These are phyloP conservation scores for Acer yangbiense DNA, from an alignment of 345 rosid genomes.

Conservation along the genomic window DNA sequence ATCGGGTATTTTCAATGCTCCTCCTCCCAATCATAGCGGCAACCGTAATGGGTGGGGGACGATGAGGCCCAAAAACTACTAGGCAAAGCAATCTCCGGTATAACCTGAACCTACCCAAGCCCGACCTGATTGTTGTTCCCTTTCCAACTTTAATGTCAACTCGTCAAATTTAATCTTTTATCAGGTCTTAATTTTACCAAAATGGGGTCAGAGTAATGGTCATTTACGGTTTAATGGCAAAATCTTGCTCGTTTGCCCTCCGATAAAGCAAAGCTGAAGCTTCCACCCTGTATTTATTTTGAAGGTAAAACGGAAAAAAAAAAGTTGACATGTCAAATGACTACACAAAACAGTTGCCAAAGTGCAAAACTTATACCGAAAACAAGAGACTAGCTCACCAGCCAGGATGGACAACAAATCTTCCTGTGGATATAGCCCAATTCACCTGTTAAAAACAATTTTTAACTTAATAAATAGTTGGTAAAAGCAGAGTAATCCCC, in stretches of 20 bases:
- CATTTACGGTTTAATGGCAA: constrained; percentile 72
- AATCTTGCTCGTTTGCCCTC: constrained; percentile 90
- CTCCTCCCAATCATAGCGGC: constrained; percentile 8
- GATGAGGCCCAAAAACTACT: not conserved
- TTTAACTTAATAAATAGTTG: constrained; percentile 10
- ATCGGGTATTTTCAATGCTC: not conserved
- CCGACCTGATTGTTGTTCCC: constrained; percentile 19
- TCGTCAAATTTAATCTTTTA: constrained; percentile 24
- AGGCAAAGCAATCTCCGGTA: constrained; percentile 2
- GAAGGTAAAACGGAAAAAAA: not conserved
- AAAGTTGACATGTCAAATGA: constrained; percentile 17
- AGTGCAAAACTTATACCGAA: not conserved
- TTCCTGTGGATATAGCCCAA: constrained; percentile 81
- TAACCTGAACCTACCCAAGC: constrained; percentile 19
- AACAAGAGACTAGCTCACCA: constrained; percentile 57
- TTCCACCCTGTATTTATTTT: constrained; percentile 79
- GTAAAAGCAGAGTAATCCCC: not conserved
- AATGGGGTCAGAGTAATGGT: constrained; percentile 20
- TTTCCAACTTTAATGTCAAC: constrained; percentile 21
- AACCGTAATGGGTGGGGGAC: constrained; percentile 18
- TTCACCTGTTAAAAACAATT: constrained; percentile 70
- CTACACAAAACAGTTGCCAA: not conserved
- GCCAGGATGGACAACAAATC: constrained; percentile 92
- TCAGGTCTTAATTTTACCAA: constrained; percentile 37
- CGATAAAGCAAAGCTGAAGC: constrained; percentile 96